A percentile compares a stretch with the other conserved stretches of the same genome.
These are phyloP conservation scores for Sambucus nigra DNA, from an alignment of 129 eudicot genomes.

Conservation along the genomic window DNA sequence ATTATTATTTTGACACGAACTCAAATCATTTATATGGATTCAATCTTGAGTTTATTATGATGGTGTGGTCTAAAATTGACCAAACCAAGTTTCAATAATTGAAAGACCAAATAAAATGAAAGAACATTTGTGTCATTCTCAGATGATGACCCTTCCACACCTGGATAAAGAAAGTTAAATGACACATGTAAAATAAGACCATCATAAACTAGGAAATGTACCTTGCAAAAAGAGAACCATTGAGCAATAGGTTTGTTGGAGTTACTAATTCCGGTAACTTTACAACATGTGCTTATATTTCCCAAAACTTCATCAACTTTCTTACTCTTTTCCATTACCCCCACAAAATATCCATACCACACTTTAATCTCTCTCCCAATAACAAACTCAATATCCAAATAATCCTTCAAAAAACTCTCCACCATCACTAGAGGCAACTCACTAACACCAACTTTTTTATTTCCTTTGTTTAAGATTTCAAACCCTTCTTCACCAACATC, in stretches of 20 bases:
- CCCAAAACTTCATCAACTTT: constrained; percentile 10
- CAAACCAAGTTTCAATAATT: no score
- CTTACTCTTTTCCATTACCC: constrained; percentile 44
- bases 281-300: constrained; percentile 19
- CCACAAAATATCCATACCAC: constrained; percentile 41
- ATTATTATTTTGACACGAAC: no score
- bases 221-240: constrained; percentile 42
- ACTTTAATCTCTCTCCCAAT: constrained; percentile 49
- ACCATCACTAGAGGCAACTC: constrained; percentile 71
- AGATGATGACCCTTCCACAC: no score
- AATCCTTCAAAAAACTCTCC: constrained; percentile 67
- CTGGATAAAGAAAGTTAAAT: no score
- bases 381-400: constrained; percentile 51
- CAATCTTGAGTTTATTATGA: no score
- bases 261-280: constrained; percentile 25
- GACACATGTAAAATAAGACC: no score
- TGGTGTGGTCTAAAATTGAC: no score
- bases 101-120: no score
- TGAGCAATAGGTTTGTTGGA: constrained; percentile 23
- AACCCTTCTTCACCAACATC: constrained; percentile 62
- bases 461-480: constrained; percentile 32
- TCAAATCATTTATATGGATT: no score
- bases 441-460: constrained; percentile 45
- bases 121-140: no score
- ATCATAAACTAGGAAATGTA: background rate